Evolutionary conservation across 1,284 basidiomycete genomes (phyloP).

Genomic region (Bondarzewia mesenterica): DNA sequence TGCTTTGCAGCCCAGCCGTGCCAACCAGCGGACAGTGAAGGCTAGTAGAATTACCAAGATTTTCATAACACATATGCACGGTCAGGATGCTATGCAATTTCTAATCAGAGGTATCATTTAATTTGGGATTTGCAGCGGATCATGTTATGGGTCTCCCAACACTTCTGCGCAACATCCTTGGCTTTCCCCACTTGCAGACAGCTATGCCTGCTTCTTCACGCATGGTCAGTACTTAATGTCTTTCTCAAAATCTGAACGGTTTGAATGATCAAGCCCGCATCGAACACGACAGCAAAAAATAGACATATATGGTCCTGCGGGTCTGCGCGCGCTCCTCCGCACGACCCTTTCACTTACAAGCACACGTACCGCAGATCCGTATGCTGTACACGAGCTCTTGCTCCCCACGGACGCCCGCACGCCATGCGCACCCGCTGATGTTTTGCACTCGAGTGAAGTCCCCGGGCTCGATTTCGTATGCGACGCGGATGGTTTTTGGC

Average conservation of each 20-base stretch:
- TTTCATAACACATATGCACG: conserved; percentile 89
- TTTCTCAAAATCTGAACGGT: neutral
- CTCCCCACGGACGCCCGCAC: conserved; percentile 38
- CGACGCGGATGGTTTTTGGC: conserved; percentile 68
- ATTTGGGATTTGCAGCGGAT: conserved; percentile 42
- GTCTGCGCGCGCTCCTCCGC: conserved; percentile 75
- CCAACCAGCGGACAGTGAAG: conserved; percentile 28
- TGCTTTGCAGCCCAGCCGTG: conserved; percentile 26
- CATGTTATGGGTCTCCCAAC: conserved; percentile 78
- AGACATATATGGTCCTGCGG: conserved; percentile 79
- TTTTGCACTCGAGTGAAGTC: conserved; percentile 60
- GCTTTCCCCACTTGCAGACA: conserved; percentile 26
- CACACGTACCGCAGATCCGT: conserved; percentile 57
- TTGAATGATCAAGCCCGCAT: conserved; percentile 6
- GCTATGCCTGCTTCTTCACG: conserved; percentile 12
- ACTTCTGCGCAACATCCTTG: conserved; percentile 59
- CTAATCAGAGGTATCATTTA: neutral
- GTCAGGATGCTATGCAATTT: conserved; percentile 24
- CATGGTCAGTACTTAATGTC: conserved; percentile 8
- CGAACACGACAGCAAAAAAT: conserved; percentile 41
- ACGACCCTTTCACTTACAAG: conserved; percentile 65
- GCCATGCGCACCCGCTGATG: conserved; percentile 32
- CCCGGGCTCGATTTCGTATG: conserved; percentile 58
- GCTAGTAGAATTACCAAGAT: conserved; percentile 59
- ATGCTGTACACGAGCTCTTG: conserved; percentile 79